Conservation (phyloP, 1,139 yeast genomes). For the Scheffersomyces parashehatae region DNA sequence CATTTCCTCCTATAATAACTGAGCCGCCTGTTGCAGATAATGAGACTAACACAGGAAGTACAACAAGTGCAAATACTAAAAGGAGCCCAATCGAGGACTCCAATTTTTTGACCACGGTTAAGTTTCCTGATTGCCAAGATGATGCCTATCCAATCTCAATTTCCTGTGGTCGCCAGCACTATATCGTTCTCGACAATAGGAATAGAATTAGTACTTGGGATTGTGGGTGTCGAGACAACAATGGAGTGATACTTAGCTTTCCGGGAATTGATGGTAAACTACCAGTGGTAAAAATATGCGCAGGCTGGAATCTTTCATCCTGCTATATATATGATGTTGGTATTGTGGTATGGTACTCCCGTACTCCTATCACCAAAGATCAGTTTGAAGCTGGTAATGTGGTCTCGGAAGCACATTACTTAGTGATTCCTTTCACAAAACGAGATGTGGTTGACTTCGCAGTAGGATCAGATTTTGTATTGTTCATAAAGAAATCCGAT, state of each 20-base stretch:
- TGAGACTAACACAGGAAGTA: background rate
- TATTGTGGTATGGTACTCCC: slow-evolving; percentile 58
- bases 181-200: slow-evolving; percentile 59
- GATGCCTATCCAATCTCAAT: slow-evolving; percentile 35
- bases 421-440: slow-evolving; percentile 41
- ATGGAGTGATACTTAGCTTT: slow-evolving; percentile 53
- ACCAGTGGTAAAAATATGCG: slow-evolving; percentile 47
- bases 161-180: slow-evolving; percentile 67
- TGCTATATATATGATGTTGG: slow-evolving; percentile 55
- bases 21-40: background rate
- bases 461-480: slow-evolving; percentile 51
- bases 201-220: slow-evolving; percentile 69
- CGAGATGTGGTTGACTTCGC: slow-evolving; percentile 55
- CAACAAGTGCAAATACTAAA: background rate
- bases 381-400: slow-evolving; percentile 18
- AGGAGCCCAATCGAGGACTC: slow-evolving; percentile 22
- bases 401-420: slow-evolving; percentile 35
- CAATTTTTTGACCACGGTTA: slow-evolving; percentile 28
- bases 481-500: slow-evolving; percentile 44
- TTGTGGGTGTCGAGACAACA: slow-evolving; percentile 35
- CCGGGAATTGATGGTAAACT: slow-evolving; percentile 13
- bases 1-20: slow-evolving; percentile 11
- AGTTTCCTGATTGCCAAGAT: slow-evolving; percentile 20
- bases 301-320: slow-evolving; percentile 72
- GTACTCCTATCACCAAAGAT: slow-evolving; percentile 34